Percentiles rank a stretch among this genome's conserved stretches.
Evolutionary conservation across 768 basidiomycete species (phyloP).

Genomic region (Agrocybe chaxingu): DNA sequence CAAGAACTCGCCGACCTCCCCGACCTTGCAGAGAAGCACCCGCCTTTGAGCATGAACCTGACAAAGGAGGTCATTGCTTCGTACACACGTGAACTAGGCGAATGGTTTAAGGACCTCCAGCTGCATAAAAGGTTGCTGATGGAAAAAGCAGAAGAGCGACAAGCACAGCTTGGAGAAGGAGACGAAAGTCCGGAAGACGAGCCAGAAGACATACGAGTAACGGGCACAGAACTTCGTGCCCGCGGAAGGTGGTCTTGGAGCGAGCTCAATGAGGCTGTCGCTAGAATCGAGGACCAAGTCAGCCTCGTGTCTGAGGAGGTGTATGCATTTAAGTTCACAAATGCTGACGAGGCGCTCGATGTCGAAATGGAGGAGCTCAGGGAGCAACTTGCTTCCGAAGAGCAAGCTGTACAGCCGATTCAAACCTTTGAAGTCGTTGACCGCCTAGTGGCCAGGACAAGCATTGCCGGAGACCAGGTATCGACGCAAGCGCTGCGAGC

Average conservation of each 20-base stretch:
- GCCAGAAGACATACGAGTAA: neutral
- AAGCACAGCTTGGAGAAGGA: neutral
- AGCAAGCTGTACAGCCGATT: neutral
- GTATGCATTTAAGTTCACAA: conserved; percentile 19
- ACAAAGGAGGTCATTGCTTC: conserved; percentile 20
- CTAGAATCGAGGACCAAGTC: conserved; percentile 13
- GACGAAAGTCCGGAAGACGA: neutral
- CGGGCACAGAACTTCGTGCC: conserved; percentile 9
- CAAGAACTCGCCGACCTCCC: conserved; percentile 24
- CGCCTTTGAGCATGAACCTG: conserved; percentile 6
- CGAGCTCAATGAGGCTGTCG: conserved; percentile 15
- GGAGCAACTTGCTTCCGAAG: neutral
- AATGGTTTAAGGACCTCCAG: conserved; percentile 27
- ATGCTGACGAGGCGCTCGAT: conserved; percentile 58
- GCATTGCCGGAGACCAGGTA: conserved; percentile 1
- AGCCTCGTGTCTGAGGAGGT: conserved; percentile 14
- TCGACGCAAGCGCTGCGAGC: neutral
- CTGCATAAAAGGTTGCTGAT: conserved; percentile 15
- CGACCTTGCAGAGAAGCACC: conserved; percentile 13
- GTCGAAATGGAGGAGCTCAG: conserved; percentile 50
- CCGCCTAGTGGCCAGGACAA: neutral
- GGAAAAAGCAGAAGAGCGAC: conserved; percentile 5
- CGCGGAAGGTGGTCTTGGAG: conserved; percentile 20
- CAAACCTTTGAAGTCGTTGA: neutral
- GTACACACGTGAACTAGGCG: conserved; percentile 26